phyloP scores from a whole-genome alignment of 495 filamentous ascomycete species.

The Schizothecium vesticola region DNA sequence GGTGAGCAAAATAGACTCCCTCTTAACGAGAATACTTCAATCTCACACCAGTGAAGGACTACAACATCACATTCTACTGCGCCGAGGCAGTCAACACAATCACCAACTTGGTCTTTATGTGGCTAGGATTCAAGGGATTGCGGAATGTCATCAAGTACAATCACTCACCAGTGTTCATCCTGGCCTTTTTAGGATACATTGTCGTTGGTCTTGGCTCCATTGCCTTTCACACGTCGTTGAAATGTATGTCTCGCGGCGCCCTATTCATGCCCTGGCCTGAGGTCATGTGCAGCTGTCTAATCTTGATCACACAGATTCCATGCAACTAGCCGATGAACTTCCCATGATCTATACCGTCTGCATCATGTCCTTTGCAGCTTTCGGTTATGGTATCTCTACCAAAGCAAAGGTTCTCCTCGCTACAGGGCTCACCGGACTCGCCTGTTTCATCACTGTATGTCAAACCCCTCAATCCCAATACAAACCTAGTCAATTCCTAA shows the following conservation, averaged over 20 bases:
- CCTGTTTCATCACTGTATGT: conserved; percentile 70
- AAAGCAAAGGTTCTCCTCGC: conserved; percentile 55
- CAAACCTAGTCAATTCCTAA: not conserved
- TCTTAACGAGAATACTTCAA: not conserved
- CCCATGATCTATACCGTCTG: conserved; percentile 98
- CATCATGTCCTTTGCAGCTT: conserved; percentile 78
- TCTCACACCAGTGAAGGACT: conserved; percentile 30
- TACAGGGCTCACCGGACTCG: conserved; percentile 53
- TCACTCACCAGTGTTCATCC: conserved; percentile 67
- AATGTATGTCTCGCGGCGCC: conserved; percentile 51
- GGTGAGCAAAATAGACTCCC: conserved; percentile 38
- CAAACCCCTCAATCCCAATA: not conserved
- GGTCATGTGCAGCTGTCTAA: conserved; percentile 7
- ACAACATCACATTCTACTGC: conserved; percentile 44
- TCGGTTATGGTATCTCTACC: conserved; percentile 62
- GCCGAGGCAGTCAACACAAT: conserved; percentile 52
- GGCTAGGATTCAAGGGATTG: conserved; percentile 66
- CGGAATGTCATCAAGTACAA: conserved; percentile 61
- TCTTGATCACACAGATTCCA: conserved; percentile 61
- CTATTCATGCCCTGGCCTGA: not conserved
- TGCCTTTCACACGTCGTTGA: conserved; percentile 75
- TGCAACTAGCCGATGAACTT: conserved; percentile 95
- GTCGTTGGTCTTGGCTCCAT: conserved; percentile 78
- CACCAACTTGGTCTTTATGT: conserved; percentile 78
- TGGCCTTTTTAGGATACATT: conserved; percentile 68